Conservation (phyloP, 345 rosid species). For the Toxicodendron radicans region DNA sequence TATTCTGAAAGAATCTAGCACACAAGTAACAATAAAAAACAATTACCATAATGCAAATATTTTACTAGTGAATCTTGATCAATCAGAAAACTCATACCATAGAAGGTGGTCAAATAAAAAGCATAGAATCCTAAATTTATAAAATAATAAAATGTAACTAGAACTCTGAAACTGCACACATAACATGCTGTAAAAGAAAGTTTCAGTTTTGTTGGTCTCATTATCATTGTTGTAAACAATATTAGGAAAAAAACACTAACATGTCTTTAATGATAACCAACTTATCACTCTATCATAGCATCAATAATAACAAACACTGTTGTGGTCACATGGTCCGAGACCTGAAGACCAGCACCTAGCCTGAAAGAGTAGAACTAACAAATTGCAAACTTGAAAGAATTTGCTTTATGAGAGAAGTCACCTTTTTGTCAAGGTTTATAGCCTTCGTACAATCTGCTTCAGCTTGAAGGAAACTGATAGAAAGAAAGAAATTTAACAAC, state of each 20-base stretch:
- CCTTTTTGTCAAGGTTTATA: conserved; percentile 87
- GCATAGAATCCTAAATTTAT: background rate
- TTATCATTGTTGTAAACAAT: background rate
- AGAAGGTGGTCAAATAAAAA: background rate
- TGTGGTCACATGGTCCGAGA: background rate
- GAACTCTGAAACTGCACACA: background rate
- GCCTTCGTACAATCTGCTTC: conserved; percentile 90
- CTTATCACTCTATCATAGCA: no score
- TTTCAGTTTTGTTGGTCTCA: background rate
- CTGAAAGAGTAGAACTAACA: background rate
- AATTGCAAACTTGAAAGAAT: background rate
- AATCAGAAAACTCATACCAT: background rate
- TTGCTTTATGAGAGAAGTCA: conserved; percentile 25
- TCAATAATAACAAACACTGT: background rate
- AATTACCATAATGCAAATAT: background rate
- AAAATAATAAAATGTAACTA: background rate
- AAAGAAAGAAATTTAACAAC: conserved; percentile 17
- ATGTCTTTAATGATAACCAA: background rate
- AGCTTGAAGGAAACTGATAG: conserved; percentile 76
- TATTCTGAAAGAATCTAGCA: background rate
- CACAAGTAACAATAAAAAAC: background rate
- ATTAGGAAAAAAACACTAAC: background rate
- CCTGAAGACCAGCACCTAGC: background rate
- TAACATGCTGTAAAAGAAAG: background rate
- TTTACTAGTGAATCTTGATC: background rate